These are phyloP conservation scores for Phaeosphaeria sp. DNA, from an alignment of 2,329 filamentous ascomycete species.

Conservation along the genomic window DNA sequence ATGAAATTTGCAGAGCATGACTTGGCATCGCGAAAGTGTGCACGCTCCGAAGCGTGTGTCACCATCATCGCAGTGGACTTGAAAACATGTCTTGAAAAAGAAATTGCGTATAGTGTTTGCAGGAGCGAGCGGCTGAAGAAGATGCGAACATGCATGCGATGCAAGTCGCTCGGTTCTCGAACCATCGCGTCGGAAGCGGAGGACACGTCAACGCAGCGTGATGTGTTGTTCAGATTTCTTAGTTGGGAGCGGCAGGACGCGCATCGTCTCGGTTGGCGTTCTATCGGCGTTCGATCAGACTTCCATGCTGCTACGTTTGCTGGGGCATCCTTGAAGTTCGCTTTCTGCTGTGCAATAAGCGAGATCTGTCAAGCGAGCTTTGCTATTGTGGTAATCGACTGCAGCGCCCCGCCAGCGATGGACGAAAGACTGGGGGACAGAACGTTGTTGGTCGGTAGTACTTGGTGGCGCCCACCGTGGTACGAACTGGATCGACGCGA, in stretches of 20 bases:
- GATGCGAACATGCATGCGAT: not conserved
- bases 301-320: slow-evolving; percentile 25
- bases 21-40: slow-evolving; percentile 17
- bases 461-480: slow-evolving; percentile 7
- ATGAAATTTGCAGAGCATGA: slow-evolving; percentile 6
- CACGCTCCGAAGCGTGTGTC: slow-evolving; percentile 7
- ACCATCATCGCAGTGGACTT: not conserved
- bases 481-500: slow-evolving; percentile 20
- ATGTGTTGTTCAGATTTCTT: slow-evolving; percentile 10
- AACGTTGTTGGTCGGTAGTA: not conserved
- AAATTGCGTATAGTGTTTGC: not conserved
- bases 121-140: slow-evolving; percentile 1
- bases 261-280: slow-evolving; percentile 32
- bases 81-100: slow-evolving; percentile 1
- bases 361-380: slow-evolving; percentile 10
- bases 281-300: slow-evolving; percentile 26
- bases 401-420: not conserved
- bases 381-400: not conserved
- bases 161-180: not conserved
- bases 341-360: slow-evolving; percentile 18
- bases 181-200: not conserved
- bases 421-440: not conserved
- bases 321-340: slow-evolving; percentile 29
- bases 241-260: slow-evolving; percentile 27
- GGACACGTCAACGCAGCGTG: slow-evolving; percentile 1